A percentile compares a stretch with the other conserved stretches of the same genome.
These are phyloP conservation scores for Populus hybrid DNA, from an alignment of 441 rosid genomes.

Conservation along the genomic window DNA sequence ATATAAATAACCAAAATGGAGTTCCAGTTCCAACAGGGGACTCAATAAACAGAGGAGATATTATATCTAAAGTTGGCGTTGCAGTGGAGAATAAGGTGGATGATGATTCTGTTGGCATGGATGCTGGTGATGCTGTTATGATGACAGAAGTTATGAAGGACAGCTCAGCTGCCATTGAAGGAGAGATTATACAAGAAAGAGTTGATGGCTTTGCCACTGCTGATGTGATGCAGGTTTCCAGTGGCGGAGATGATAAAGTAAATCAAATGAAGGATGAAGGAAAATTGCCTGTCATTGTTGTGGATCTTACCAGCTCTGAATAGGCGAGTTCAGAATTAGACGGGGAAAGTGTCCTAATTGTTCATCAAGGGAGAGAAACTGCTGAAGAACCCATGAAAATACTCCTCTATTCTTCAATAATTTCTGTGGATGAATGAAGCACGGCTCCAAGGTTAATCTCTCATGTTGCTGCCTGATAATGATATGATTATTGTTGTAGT, in stretches of 20 bases:
- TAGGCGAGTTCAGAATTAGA: neutral
- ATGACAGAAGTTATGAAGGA: constrained; percentile 10
- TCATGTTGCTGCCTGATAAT: neutral
- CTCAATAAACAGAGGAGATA: neutral
- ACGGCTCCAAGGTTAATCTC: neutral
- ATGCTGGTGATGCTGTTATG: constrained; percentile 2
- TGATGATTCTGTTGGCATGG: constrained; percentile 10
- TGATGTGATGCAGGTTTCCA: constrained; percentile 1
- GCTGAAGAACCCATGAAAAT: neutral
- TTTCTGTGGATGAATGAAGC: neutral
- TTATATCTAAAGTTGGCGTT: neutral
- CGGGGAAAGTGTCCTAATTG: neutral
- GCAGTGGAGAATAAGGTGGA: constrained; percentile 3
- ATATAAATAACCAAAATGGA: neutral
- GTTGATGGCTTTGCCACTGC: constrained; percentile 18
- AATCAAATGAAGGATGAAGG: neutral
- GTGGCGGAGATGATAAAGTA: neutral
- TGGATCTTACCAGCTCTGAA: neutral
- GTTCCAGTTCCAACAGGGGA: neutral
- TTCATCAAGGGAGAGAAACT: neutral
- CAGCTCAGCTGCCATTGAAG: neutral
- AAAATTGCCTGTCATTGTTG: neutral
- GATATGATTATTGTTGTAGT: neutral
- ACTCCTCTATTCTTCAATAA: neutral
- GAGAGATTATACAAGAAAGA: constrained; percentile 8